Conservation (phyloP, 2,329 filamentous ascomycete species). For the Venturia pyrina region DNA sequence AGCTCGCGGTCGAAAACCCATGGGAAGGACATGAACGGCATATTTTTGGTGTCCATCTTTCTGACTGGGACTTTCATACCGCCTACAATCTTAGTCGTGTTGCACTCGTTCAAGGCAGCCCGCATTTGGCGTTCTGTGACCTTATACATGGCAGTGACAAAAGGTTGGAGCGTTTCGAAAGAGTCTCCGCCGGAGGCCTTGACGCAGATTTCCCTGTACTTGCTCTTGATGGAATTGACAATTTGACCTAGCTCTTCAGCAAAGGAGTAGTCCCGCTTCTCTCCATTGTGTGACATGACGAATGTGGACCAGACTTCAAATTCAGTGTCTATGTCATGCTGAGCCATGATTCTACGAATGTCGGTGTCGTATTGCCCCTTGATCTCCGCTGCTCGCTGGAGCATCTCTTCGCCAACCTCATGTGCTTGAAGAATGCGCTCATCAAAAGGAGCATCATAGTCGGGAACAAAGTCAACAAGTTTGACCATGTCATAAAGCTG, state of each 20-base stretch:
- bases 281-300: conserved; percentile 61
- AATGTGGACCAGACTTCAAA: conserved; percentile 91
- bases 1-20: conserved; percentile 77
- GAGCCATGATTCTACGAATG: conserved; percentile 71
- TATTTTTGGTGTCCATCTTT: conserved; percentile 36
- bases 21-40: conserved; percentile 86
- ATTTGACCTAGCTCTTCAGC: conserved; percentile 72
- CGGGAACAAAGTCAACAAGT: conserved; percentile 58
- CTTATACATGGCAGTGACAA: conserved; percentile 81
- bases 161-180: conserved; percentile 48
- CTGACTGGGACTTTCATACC: conserved; percentile 28
- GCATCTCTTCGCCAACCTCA: conserved; percentile 41
- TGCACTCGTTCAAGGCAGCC: conserved; percentile 45
- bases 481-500: conserved; percentile 71
- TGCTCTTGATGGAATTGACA: conserved; percentile 53
- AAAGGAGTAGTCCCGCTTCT: conserved; percentile 72
- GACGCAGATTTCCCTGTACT: conserved; percentile 58
- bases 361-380: conserved; percentile 71
- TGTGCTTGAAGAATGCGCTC: conserved; percentile 58
- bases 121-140: conserved; percentile 65
- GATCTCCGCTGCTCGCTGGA: conserved; percentile 52
- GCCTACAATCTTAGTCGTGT: conserved; percentile 25
- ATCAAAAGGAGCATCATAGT: conserved; percentile 68
- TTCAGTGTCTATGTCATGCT: conserved; percentile 73
- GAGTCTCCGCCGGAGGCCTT: conserved; percentile 38